phyloP scores from a whole-genome alignment of 75 land plant species.

The Cupressus sempervirens region DNA sequence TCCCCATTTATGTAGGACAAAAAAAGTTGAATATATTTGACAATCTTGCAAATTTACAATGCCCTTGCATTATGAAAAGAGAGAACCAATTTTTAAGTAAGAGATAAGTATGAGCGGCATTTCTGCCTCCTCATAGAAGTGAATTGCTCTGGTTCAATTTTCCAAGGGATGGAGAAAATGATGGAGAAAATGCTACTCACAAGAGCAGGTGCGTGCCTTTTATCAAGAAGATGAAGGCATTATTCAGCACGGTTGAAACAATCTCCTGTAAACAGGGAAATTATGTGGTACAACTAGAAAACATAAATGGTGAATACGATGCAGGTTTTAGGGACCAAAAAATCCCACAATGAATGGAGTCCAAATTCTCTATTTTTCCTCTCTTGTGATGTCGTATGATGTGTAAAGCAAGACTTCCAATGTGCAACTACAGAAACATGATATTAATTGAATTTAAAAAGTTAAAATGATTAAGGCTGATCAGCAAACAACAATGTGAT shows the following conservation, averaged over 20 bases:
- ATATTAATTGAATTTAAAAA: background rate
- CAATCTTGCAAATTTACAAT: background rate
- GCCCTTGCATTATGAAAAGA: background rate
- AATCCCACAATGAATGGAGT: no score
- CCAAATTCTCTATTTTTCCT: no score
- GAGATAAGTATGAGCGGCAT: background rate
- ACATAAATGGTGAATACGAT: no score
- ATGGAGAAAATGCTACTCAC: background rate
- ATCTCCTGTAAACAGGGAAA: background rate
- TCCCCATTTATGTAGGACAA: background rate
- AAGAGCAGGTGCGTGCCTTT: background rate
- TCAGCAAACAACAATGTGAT: background rate
- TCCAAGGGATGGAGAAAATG: background rate
- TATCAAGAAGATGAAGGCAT: no score
- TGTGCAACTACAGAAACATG: no score
- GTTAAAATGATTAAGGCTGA: background rate
- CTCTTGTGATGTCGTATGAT: no score
- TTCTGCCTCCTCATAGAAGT: no score
- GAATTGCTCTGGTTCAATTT: background rate
- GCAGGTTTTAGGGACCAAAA: no score
- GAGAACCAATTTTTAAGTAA: background rate
- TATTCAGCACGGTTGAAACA: no score
- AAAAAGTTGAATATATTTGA: background rate
- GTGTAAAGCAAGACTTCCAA: no score
- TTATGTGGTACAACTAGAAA: no score